Base-by-base conservation (phyloP, 208 protist genomes). In the Tritrichomonas musculus region DNA sequence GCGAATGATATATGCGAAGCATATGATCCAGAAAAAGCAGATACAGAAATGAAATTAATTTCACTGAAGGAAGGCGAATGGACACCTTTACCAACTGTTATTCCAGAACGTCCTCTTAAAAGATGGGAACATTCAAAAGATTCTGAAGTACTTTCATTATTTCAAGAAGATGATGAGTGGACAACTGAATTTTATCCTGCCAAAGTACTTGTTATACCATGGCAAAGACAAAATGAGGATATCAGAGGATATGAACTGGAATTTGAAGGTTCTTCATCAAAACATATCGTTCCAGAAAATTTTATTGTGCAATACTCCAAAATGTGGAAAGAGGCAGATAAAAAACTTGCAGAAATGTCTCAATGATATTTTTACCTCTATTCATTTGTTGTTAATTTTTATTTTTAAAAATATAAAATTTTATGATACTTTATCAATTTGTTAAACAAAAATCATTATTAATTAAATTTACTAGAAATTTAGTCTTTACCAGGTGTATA, bases 101-200 rank as follows among this genome's bases (percentile, higher is more conserved):
- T 88, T 20, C 77, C 77, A 39, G 47, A 88, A 88, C 33, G 44
- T 17, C 77, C 77, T 33, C 53, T 88, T 39, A 49, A 44, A 39
- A 44, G 77, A n/a, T 88, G 77, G 77, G 77, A 88, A 17, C 77
- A 88, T 57, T 20, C 73, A 60, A 88, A 88, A 17, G 39, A 53
- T n/a, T 27, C 11, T 13, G 39, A 33, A 57, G 77, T 88, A 57
- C 47, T 88, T n/a, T 44, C 44, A 27, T 13, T 88, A 9, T 53
- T 60, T 44, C 41, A 13, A 39, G 20, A 25, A 88, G 77, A 53
- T 33, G 77, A 25, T 25, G 27, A 69, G 8, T 88, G 47, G 44
- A 44, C 77, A 55, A 44, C 41, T 17, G 22, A 33, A 33, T 88
- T 88, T 36, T 88, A 53, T 33, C 20, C 20, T 33, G 77, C 77